phyloP scores from a whole-genome alignment of 495 filamentous ascomycete species.

The Lasiosphaeriaceae sp. region DNA sequence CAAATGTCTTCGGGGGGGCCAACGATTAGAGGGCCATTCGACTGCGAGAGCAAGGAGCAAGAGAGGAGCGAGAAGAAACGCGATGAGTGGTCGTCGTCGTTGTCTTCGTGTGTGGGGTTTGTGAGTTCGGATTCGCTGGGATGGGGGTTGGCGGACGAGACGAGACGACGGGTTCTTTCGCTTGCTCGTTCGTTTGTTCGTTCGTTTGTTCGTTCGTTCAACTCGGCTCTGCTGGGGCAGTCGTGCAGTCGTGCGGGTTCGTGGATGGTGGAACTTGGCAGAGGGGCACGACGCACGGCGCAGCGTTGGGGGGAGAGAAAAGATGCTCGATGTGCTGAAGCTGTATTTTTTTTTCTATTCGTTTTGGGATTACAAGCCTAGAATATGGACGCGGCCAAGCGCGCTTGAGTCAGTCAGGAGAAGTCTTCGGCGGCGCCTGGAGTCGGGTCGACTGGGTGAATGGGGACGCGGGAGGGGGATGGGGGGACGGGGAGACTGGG shows the following conservation, averaged over 20 bases:
- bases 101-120: too few species aligned
- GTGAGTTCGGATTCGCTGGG: not conserved
- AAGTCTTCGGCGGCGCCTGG: not conserved
- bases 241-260: not conserved
- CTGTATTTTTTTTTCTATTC: conserved; percentile 16
- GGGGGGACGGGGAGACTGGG: not conserved
- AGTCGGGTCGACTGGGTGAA: not conserved
- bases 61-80: not conserved
- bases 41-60: conserved; percentile 5
- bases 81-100: not conserved
- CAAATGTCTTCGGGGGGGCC: conserved; percentile 1
- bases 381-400: not conserved
- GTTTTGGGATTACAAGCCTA: conserved; percentile 14
- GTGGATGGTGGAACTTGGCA: not conserved
- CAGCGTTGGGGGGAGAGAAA: conserved; percentile 2
- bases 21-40: conserved; percentile 28
- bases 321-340: conserved; percentile 16
- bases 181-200: too few species aligned
- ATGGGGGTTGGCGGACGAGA: not conserved
- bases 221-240: too few species aligned
- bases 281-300: not conserved
- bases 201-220: too few species aligned
- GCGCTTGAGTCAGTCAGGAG: conserved; percentile 11
- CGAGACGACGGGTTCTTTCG: not conserved
- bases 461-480: not conserved